These are phyloP conservation scores for Aspergillus funiculosus DNA, from an alignment of 495 filamentous ascomycete genomes.

Conservation along the genomic window DNA sequence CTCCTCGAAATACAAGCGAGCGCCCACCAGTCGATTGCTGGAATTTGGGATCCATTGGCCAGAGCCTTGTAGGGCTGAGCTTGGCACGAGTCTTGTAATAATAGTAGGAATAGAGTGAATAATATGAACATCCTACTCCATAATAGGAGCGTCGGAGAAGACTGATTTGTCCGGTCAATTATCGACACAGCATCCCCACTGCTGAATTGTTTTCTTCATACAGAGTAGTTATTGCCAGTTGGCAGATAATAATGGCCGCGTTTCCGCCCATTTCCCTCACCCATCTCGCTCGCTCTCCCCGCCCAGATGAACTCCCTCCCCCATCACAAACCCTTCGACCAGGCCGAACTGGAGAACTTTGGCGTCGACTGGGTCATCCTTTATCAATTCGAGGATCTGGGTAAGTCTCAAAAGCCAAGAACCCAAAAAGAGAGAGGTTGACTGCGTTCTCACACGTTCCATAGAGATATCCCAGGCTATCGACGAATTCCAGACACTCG, in stretches of 20 bases:
- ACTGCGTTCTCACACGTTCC: background rate
- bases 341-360: conserved; percentile 33
- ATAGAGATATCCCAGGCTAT: conserved; percentile 63
- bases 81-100: too few relatives aligned
- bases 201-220: too few relatives aligned
- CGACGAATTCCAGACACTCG: conserved; percentile 66
- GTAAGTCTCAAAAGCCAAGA: conserved; percentile 21
- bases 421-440: background rate
- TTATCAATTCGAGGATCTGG: conserved; percentile 35
- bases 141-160: too few relatives aligned
- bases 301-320: conserved; percentile 16
- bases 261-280: background rate
- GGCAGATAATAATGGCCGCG: too few relatives aligned
- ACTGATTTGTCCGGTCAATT: too few relatives aligned
- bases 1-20: too few relatives aligned
- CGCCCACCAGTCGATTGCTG: too few relatives aligned
- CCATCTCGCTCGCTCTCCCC: background rate
- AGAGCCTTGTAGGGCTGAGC: too few relatives aligned
- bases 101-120: too few relatives aligned
- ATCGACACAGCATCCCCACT: background rate
- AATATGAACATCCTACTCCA: too few relatives aligned
- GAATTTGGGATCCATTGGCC: too few relatives aligned
- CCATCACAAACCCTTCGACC: conserved; percentile 10
- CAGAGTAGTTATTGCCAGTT: too few relatives aligned
- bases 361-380: conserved; percentile 43